phyloP scores from a whole-genome alignment of 768 basidiomycete species.

The Pholiota conissans region DNA sequence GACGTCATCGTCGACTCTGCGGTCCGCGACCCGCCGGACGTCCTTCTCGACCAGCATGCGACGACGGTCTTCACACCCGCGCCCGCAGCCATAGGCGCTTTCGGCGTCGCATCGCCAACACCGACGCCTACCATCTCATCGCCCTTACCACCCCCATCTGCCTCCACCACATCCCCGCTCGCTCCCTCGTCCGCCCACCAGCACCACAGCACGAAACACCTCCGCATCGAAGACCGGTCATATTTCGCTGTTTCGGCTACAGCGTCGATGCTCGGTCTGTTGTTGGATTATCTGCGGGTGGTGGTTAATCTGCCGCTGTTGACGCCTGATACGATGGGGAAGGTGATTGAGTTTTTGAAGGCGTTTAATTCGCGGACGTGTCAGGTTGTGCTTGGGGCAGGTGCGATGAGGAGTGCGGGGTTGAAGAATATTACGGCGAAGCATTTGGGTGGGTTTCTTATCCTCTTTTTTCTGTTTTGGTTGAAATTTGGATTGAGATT shows the following conservation, averaged over 20 bases:
- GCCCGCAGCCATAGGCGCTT: not conserved
- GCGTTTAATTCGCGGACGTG: slow-evolving; percentile 98
- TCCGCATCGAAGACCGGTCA: slow-evolving; percentile 78
- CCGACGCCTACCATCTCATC: not conserved
- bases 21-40: slow-evolving; percentile 75
- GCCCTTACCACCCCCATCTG: too few relatives aligned
- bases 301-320: slow-evolving; percentile 86
- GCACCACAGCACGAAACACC: slow-evolving; percentile 56
- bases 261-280: slow-evolving; percentile 64
- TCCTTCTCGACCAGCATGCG: slow-evolving; percentile 39
- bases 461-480: not conserved
- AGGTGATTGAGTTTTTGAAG: slow-evolving; percentile 94
- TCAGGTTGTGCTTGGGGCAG: slow-evolving; percentile 96
- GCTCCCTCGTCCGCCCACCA: too few relatives aligned
- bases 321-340: slow-evolving; percentile 93
- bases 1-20: slow-evolving; percentile 80
- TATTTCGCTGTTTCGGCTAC: slow-evolving; percentile 91
- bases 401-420: slow-evolving; percentile 98
- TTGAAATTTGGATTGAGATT: not conserved
- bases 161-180: too few relatives aligned
- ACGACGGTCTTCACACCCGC: slow-evolving; percentile 18
- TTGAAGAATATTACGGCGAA: slow-evolving; percentile 98
- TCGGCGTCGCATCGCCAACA: not conserved
- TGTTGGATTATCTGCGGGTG: slow-evolving; percentile 85
- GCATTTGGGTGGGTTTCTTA: slow-evolving; percentile 71